Percentiles rank a stretch among this genome's conserved stretches.
These are phyloP conservation scores for Dovyalis caffra DNA, from an alignment of 345 rosid species.

Conservation along the genomic window DNA sequence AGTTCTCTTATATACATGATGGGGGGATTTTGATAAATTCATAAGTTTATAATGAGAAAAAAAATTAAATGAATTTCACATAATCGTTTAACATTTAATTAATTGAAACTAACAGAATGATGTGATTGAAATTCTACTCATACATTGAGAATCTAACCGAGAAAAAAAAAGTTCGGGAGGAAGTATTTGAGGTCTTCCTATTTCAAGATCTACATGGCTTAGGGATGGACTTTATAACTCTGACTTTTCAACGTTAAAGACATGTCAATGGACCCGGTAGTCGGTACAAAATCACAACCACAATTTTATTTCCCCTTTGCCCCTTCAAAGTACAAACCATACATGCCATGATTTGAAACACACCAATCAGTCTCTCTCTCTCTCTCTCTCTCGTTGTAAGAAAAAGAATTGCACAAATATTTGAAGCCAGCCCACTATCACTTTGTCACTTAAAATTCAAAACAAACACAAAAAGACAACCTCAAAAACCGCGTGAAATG, in stretches of 20 bases:
- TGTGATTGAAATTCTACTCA: too few species aligned
- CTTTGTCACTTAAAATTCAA: too few species aligned
- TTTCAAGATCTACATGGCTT: background rate
- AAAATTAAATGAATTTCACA: too few species aligned
- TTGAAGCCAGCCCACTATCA: background rate
- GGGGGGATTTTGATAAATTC: too few species aligned
- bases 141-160: too few species aligned
- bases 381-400: background rate
- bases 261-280: background rate
- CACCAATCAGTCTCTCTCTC: background rate
- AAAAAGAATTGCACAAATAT: background rate
- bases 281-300: background rate
- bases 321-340: background rate
- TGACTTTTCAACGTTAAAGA: background rate
- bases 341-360: background rate
- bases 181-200: background rate
- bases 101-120: too few species aligned
- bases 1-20: too few species aligned
- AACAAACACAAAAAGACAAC: conserved; percentile 1
- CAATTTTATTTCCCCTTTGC: background rate
- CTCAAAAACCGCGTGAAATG: conserved; percentile 3
- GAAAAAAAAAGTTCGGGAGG: too few species aligned
- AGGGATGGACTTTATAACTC: background rate
- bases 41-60: too few species aligned
- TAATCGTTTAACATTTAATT: too few species aligned